These are phyloP conservation scores for Lasiosphaeris hirsuta DNA, from an alignment of 495 filamentous ascomycete genomes.

Conservation along the genomic window DNA sequence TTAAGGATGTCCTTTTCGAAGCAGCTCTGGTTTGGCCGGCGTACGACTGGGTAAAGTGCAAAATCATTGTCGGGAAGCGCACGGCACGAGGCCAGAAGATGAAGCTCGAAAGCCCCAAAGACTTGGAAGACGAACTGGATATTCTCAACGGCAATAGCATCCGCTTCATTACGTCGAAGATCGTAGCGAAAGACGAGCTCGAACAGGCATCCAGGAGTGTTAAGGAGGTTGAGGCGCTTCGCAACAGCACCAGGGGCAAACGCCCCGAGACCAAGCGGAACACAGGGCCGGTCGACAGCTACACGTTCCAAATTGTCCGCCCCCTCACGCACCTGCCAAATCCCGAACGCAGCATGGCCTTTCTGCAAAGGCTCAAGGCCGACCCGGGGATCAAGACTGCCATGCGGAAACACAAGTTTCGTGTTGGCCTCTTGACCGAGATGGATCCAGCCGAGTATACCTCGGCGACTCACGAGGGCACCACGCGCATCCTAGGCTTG, in stretches of 20 bases:
- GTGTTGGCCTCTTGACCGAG: constrained; percentile 84
- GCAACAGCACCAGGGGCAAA: constrained; percentile 18
- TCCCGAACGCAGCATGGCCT: constrained; percentile 61
- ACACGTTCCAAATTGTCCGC: constrained; percentile 77
- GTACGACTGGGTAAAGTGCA: constrained; percentile 32
- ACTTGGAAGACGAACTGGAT: constrained; percentile 41
- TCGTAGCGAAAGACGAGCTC: constrained; percentile 38
- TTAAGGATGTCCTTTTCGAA: constrained; percentile 19
- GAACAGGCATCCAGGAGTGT: constrained; percentile 37
- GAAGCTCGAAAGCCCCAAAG: constrained; percentile 31
- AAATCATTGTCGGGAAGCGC: constrained; percentile 28
- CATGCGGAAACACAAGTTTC: constrained; percentile 82
- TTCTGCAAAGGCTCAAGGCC: constrained; percentile 70
- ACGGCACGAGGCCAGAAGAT: constrained; percentile 10
- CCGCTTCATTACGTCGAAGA: constrained; percentile 59
- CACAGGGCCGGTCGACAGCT: constrained; percentile 52
- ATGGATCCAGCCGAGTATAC: constrained; percentile 91
- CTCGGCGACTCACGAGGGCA: constrained; percentile 56
- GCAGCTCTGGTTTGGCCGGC: constrained; percentile 18
- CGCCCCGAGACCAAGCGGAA: constrained; percentile 19
- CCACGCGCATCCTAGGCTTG: constrained; percentile 73
- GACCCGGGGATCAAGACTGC: constrained; percentile 81
- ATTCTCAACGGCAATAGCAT: constrained; percentile 56
- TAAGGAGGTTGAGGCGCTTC: constrained; percentile 37
- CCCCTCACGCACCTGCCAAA: constrained; percentile 78